Base-by-base conservation (phyloP, 2,329 filamentous ascomycete species). In the Thermomyces lanuginosus region DNA sequence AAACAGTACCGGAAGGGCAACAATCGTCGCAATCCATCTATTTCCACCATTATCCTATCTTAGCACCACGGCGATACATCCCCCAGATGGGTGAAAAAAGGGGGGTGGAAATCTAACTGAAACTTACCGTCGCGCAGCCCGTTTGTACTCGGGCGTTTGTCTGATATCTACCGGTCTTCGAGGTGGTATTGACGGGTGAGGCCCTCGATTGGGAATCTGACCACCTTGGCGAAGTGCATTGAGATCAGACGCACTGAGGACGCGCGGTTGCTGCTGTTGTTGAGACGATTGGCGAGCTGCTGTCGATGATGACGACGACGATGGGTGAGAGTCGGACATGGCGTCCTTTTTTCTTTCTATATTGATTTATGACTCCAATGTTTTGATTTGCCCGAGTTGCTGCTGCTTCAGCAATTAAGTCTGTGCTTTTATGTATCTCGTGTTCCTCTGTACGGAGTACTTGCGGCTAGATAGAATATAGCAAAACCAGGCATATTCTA, bases 111-210 rank as follows among this genome's bases (percentile, higher is more conserved):
- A 11, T n/a, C 8, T n/a, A n/a, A n/a, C n/a, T n/a, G n/a, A 24
- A 11, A 38, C 42, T 14, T 38, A 56, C 53, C 43, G 42, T 26
- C 53, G 43, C 14, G 51, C 48, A 32, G 48, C 47, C 31, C 35
- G 30, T 32, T 54, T 55, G 35, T 57, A 57, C 36, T 51, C 46
- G 29, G 46, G 51, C n/a, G 53, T 56, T 32, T 53, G 36, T 22
- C 49, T 48, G 21, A 57, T 49, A 39, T 57, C 51, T 12, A 35
- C 25, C 11, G 35, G 34, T 9, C 19, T 36, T 6, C 28, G 22
- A 8, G 24, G 37, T 15, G 21, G 38, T 13, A 15, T 10, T 22
- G 26, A 11, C 17, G 16, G 18, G 13, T 19, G 8, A 20, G 22
- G 13, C 16, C 16, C n/a, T 8, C 12, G 22, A 22, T 31, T 24